Evolutionary conservation across 1,139 yeast species (phyloP), one percentile per base, ranked within the genome.

Genomic region (Pichia inconspicua): DNA sequence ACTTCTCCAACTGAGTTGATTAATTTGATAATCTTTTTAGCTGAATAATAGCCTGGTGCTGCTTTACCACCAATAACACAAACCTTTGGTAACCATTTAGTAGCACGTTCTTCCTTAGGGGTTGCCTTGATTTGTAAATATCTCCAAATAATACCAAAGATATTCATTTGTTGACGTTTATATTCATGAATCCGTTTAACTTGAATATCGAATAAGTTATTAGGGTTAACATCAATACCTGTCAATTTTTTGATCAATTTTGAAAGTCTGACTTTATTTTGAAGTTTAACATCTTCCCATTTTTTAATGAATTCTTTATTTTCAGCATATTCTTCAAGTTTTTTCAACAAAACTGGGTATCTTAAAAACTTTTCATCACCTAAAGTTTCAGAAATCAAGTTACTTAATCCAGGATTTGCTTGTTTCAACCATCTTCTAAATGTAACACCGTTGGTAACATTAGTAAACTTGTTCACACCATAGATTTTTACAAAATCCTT

Each of bases 401-500:
- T 72, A 27, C 95, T 78, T 61, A 89, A 73, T 56, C 73, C 73
- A 17, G 97, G 97, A 66, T 89, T 90, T 45, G 96, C 96, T 70
- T 89, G 96, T 65, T 82, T 82, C 65, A 89, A 76, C 97, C 97
- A 89, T 70, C 97, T 82, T 73, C 97, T 81, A 58, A 97, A 97
- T 5, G 97, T 90, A 61, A 89, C 81, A 70, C 97, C 97, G 66
- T 90, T 90, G 47, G 97, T 89, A 52, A 89, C 96, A 62, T 89
- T 89, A 52, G 87, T 85, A 66, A 89, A 89, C 68, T 85, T 86
- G 55, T 85, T 87, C 34, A 75, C 64, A 41, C 97, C 97, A 58
- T 78, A 88, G 42, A 89, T 76, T 54, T 74, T 75, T 52, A 89
- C 97, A 65, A 89, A 89, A 67, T 89, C 96, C 66, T 83, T 84